Percentiles rank a stretch among this genome's conserved stretches.
Evolutionary conservation across 345 rosid genomes (phyloP).

Genomic region (Alliaria petiolata): DNA sequence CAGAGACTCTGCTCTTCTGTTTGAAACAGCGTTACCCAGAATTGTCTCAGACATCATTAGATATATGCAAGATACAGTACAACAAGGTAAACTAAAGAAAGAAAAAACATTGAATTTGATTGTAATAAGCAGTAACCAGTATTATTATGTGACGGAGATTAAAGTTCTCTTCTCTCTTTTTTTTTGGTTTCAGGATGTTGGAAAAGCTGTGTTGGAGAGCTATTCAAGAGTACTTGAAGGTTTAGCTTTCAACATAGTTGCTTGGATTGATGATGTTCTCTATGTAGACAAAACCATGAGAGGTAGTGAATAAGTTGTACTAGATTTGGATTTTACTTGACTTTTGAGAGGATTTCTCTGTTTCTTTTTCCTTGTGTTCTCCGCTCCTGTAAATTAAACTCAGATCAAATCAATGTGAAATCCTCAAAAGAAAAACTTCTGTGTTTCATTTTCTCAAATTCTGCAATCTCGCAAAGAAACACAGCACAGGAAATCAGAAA

Average conservation of each 20-base stretch:
- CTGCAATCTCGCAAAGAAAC: neutral
- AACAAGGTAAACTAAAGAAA: slow-evolving; percentile 39
- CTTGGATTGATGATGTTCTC: slow-evolving; percentile 82
- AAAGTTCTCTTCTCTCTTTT: neutral
- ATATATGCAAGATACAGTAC: slow-evolving; percentile 80
- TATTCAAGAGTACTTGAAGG: slow-evolving; percentile 84
- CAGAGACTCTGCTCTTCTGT: slow-evolving; percentile 75
- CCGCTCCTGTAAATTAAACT: neutral
- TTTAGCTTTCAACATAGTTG: slow-evolving; percentile 73
- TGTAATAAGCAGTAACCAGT: neutral
- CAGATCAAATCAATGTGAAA: neutral
- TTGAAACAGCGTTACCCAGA: slow-evolving; percentile 82
- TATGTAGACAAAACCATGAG: slow-evolving; percentile 54
- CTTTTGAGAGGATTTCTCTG: neutral
- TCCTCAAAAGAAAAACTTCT: neutral
- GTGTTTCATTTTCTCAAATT: neutral
- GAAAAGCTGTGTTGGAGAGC: slow-evolving; percentile 76
- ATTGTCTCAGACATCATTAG: slow-evolving; percentile 79
- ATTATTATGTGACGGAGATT: neutral
- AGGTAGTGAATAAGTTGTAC: slow-evolving; percentile 5
- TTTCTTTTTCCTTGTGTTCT: neutral
- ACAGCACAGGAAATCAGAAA: too few species aligned
- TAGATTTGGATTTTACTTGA: neutral
- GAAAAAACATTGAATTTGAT: neutral
- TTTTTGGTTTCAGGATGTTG: slow-evolving; percentile 61